Conservation (phyloP, 768 basidiomycete species). For the Termitomyces sp. region DNA sequence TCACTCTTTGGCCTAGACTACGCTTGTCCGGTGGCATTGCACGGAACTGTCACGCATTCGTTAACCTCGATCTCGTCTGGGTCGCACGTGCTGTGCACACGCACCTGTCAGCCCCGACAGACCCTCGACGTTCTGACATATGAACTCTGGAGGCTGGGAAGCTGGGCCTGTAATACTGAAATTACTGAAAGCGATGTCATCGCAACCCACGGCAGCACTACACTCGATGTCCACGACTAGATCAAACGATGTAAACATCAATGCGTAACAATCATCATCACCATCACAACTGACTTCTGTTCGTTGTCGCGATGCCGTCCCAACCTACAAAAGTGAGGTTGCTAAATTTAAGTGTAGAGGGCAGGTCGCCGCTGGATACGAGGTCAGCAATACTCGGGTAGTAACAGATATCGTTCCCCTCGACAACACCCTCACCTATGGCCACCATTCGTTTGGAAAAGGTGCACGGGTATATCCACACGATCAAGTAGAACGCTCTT, state of each 20-base stretch:
- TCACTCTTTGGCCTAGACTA: neutral
- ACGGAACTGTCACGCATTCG: slow-evolving; percentile 15
- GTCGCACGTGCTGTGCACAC: slow-evolving; percentile 3
- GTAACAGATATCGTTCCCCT: neutral
- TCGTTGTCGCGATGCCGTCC: slow-evolving; percentile 38
- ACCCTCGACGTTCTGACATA: slow-evolving; percentile 42
- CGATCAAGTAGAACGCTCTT: slow-evolving; percentile 39
- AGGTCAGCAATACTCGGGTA: neutral
- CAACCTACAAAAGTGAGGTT: slow-evolving; percentile 40
- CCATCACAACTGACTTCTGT: slow-evolving; percentile 24
- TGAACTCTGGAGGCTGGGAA: slow-evolving; percentile 28
- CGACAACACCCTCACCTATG: slow-evolving; percentile 26
- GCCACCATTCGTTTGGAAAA: slow-evolving; percentile 48
- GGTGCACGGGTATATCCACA: slow-evolving; percentile 38
- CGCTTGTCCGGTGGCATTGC: slow-evolving; percentile 15
- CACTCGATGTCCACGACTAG: slow-evolving; percentile 47
- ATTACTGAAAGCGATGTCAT: slow-evolving; percentile 33
- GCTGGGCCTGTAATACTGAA: slow-evolving; percentile 33
- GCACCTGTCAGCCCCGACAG: slow-evolving; percentile 28
- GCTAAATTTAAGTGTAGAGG: slow-evolving; percentile 42
- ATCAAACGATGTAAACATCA: neutral
- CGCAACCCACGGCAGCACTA: slow-evolving; percentile 41
- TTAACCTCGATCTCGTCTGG: neutral
- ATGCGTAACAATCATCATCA: neutral
- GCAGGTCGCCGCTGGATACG: slow-evolving; percentile 38